phyloP scores from a whole-genome alignment of 495 filamentous ascomycete genomes.

The Letharia lupina region DNA sequence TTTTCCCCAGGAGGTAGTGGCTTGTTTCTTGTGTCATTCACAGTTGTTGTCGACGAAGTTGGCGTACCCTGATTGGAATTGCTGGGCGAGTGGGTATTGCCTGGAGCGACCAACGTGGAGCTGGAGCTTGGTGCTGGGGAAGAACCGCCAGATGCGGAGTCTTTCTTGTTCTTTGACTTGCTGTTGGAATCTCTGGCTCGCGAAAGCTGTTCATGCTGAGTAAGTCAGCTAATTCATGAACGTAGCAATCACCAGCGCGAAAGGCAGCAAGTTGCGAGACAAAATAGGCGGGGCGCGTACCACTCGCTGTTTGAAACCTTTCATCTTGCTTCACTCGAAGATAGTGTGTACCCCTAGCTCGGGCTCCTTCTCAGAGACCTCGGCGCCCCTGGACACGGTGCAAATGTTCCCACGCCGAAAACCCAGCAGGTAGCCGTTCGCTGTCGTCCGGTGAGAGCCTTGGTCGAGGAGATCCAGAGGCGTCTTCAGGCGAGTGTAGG shows the following conservation, averaged over 20 bases:
- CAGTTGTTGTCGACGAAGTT: constrained; percentile 75
- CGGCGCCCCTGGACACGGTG: not conserved
- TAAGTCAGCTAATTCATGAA: constrained; percentile 27
- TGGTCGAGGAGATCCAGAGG: not conserved
- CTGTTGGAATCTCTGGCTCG: constrained; percentile 87
- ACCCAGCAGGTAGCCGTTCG: not conserved
- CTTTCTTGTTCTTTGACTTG: constrained; percentile 85
- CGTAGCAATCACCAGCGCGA: constrained; percentile 22
- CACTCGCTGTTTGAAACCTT: constrained; percentile 95
- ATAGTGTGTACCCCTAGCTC: not conserved
- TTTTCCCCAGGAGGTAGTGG: constrained; percentile 61
- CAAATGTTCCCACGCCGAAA: not conserved
- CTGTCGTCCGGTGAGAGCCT: not conserved
- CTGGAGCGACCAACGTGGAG: constrained; percentile 35
- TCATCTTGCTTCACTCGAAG: constrained; percentile 56
- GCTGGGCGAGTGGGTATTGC: constrained; percentile 55
- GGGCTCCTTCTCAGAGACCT: not conserved
- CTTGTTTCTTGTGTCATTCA: constrained; percentile 81
- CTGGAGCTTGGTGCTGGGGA: constrained; percentile 56
- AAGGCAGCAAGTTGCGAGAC: constrained; percentile 25
- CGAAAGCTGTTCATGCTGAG: constrained; percentile 80
- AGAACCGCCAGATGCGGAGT: constrained; percentile 67
- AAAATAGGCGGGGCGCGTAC: constrained; percentile 48
- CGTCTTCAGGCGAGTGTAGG: not conserved
- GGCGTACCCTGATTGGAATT: constrained; percentile 61